These are phyloP conservation scores for Aspergillus glaucus DNA, from an alignment of 2,329 filamentous ascomycete genomes.

Conservation along the genomic window DNA sequence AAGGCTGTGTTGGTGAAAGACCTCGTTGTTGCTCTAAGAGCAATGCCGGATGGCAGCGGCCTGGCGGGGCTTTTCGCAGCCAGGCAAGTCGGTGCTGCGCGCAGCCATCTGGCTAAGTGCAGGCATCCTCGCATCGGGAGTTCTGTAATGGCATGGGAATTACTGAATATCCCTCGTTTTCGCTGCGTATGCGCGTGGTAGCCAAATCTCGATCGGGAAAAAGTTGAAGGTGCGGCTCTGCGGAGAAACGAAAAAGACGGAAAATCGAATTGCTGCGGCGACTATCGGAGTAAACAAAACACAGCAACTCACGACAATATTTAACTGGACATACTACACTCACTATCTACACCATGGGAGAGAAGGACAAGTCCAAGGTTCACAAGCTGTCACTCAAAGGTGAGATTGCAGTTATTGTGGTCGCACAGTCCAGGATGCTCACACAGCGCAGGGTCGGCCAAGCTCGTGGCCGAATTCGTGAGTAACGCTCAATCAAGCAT, in stretches of 20 bases:
- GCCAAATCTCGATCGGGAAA: neutral
- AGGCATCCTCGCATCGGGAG: slow-evolving; percentile 43
- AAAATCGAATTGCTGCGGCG: slow-evolving; percentile 28
- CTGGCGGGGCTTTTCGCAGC: slow-evolving; percentile 23
- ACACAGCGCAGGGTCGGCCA: slow-evolving; percentile 57
- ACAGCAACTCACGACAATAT: slow-evolving; percentile 1
- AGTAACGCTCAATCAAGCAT: slow-evolving; percentile 32
- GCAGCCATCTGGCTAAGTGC: slow-evolving; percentile 42
- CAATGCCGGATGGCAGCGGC: slow-evolving; percentile 17
- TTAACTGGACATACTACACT: neutral
- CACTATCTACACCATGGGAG: slow-evolving; percentile 27
- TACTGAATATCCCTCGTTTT: neutral
- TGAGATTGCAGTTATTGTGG: slow-evolving; percentile 7
- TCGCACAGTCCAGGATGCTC: neutral
- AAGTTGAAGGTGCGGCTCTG: slow-evolving; percentile 17
- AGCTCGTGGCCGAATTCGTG: slow-evolving; percentile 92
- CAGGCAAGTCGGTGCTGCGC: slow-evolving; percentile 31
- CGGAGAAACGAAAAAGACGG: slow-evolving; percentile 23
- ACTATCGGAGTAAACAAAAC: slow-evolving; percentile 35
- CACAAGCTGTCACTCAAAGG: slow-evolving; percentile 74
- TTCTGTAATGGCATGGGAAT: slow-evolving; percentile 29
- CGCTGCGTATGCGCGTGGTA: too few species aligned
- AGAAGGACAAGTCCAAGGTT: slow-evolving; percentile 70
- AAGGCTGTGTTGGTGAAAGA: slow-evolving; percentile 26
- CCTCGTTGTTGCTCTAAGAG: slow-evolving; percentile 15